phyloP scores from a whole-genome alignment of 2,329 filamentous ascomycete genomes.

The Sphaerulina musiva region DNA sequence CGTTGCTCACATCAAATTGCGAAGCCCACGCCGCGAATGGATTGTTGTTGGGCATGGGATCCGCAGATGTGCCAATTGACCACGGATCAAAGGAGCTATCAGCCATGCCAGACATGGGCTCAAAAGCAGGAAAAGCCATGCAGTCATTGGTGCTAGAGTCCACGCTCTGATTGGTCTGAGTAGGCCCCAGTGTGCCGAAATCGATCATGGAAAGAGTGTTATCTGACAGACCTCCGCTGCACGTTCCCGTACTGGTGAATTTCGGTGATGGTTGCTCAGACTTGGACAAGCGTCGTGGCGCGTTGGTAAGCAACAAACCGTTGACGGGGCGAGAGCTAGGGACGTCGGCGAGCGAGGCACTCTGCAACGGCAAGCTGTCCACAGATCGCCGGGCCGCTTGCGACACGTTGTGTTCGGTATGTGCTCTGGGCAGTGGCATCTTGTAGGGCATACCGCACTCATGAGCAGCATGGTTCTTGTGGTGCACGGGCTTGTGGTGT shows the following conservation, averaged over 20 bases:
- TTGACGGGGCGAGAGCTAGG: slow-evolving; percentile 14
- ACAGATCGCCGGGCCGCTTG: slow-evolving; percentile 44
- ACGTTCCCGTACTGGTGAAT: slow-evolving; percentile 11
- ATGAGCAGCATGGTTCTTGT: slow-evolving; percentile 58
- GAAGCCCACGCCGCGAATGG: slow-evolving; percentile 32
- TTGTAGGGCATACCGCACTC: slow-evolving; percentile 58
- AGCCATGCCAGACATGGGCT: slow-evolving; percentile 26
- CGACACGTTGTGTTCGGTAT: slow-evolving; percentile 43
- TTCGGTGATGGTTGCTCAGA: slow-evolving; percentile 32
- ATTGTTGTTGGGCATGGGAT: slow-evolving; percentile 31
- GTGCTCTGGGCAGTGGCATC: slow-evolving; percentile 52
- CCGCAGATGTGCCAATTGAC: slow-evolving; percentile 26
- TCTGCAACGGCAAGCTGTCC: slow-evolving; percentile 43
- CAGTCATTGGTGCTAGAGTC: slow-evolving; percentile 24
- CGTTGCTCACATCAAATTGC: slow-evolving; percentile 19
- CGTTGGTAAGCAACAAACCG: slow-evolving; percentile 10
- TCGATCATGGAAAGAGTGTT: slow-evolving; percentile 23
- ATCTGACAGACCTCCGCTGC: slow-evolving; percentile 12
- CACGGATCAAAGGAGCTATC: slow-evolving; percentile 30
- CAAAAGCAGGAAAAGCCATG: slow-evolving; percentile 17
- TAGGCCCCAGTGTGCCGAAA: slow-evolving; percentile 23
- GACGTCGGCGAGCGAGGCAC: neutral
- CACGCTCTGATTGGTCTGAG: slow-evolving; percentile 24
- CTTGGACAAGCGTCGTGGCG: slow-evolving; percentile 24
- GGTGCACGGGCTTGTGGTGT: slow-evolving; percentile 59